Evolutionary conservation across 2,329 filamentous ascomycete species (phyloP), one percentile per base, ranked within the genome.

Genomic region (Aspergillus sp.): DNA sequence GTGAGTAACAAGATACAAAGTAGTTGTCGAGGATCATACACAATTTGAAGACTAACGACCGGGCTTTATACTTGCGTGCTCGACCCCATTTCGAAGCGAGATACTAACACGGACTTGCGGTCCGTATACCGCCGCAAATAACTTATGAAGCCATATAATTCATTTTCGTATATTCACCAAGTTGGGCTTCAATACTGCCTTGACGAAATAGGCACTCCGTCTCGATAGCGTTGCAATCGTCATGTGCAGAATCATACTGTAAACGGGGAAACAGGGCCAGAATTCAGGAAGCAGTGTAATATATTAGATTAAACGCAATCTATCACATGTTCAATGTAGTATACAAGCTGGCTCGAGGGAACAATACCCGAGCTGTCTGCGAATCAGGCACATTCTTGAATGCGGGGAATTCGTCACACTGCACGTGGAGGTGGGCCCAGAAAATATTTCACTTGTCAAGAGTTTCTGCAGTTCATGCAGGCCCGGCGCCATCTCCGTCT

Each of bases 161-260:
- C 26, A 30, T 11, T 9, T 3, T 9, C 26, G 22, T 17, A 38
- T 22, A 8, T 4, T 24, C 17, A 20, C 8, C 38, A 53, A 59
- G 15, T 45, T 49, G 30, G 41, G 7, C 30, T 42, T 47, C 39
- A 49, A 38, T 26, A 9, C 39, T 32, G 32, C 59, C 59, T 61
- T 61, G 53, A 56, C 58, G 48, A 54, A 61, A 58, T 48, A 20
- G 58, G 58, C 41, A 61, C 42, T n/a, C 42, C 42, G 42, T 44
- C 11, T 18, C n/a, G 8, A n/a, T 18, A 53, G 36, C 48, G 36
- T 22, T 20, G 22, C 12, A 17, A 48, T 26, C 13, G 8, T 24
- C 42, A 44, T 20, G 20, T 48, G 26, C 49, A 47, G 42, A 44
- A 18, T 17, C 43, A 36, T 24, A 6, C 5, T 24, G 7, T 24